A percentile compares a stretch with the other conserved stretches of the same genome.
These are phyloP conservation scores for Mentha longifolia DNA, from an alignment of 257 asterid species.

Conservation along the genomic window DNA sequence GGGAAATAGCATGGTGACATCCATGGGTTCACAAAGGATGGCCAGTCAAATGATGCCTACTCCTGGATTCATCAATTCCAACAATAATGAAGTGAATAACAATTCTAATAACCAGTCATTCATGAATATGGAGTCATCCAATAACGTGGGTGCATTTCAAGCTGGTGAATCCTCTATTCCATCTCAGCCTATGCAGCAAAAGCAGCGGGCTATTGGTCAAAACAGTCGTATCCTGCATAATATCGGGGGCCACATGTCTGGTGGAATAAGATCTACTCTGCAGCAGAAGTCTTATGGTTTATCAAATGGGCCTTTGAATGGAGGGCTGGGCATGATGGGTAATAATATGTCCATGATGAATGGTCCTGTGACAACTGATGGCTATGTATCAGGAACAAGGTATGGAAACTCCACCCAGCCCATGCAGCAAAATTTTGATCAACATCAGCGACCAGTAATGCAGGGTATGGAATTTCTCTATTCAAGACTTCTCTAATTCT, in stretches of 20 bases:
- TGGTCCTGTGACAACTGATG: constrained; percentile 67
- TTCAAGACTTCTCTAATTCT: not conserved
- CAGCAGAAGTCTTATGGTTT: constrained; percentile 72
- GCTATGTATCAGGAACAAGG: constrained; percentile 53
- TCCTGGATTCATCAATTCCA: constrained; percentile 78
- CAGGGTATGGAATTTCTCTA: constrained; percentile 55
- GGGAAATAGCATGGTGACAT: constrained; percentile 65
- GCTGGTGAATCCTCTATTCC: constrained; percentile 62
- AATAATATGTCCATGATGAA: constrained; percentile 61
- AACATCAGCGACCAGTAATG: constrained; percentile 60
- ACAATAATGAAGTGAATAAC: constrained; percentile 51
- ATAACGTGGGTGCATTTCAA: constrained; percentile 57
- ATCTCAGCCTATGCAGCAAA: constrained; percentile 83
- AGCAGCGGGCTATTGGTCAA: constrained; percentile 72
- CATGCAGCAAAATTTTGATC: constrained; percentile 62
- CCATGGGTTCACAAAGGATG: constrained; percentile 78
- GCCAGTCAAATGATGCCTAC: constrained; percentile 98
- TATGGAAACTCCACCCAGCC: constrained; percentile 70
- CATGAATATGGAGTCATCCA: constrained; percentile 63
- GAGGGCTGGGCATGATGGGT: constrained; percentile 68
- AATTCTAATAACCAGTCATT: constrained; percentile 58
- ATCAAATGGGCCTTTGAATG: constrained; percentile 65
- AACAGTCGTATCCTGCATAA: constrained; percentile 79
- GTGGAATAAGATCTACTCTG: constrained; percentile 78
- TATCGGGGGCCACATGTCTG: constrained; percentile 79